Evolutionary conservation across 192 early-diverging fungal genomes (phyloP).

Genomic region (Backusella mclennaniae): DNA sequence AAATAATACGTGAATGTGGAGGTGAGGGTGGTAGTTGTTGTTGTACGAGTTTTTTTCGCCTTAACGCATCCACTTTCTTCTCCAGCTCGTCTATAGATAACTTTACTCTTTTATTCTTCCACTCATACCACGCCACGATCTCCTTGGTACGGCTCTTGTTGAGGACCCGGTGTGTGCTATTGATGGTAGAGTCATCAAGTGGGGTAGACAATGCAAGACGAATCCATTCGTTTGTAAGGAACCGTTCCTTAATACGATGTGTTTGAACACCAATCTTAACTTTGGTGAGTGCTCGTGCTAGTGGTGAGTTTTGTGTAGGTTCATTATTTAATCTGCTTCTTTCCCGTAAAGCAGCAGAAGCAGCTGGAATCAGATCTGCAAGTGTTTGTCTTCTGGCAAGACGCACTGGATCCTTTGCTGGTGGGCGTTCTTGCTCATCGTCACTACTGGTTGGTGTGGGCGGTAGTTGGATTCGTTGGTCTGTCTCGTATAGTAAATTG

Average conservation of each 20-base stretch:
- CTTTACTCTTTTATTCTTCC: conserved; percentile 19
- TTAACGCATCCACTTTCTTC: conserved; percentile 24
- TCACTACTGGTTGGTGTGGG: conserved; percentile 1
- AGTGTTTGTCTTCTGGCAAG: conserved; percentile 17
- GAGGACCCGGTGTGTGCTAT: background rate
- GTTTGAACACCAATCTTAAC: conserved; percentile 31
- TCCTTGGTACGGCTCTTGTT: conserved; percentile 25
- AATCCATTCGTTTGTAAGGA: conserved; percentile 36
- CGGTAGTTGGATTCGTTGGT: background rate
- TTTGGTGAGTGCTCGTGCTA: conserved; percentile 23
- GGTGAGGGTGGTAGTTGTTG: background rate
- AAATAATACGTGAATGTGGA: background rate
- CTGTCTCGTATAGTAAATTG: background rate
- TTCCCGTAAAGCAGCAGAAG: conserved; percentile 22
- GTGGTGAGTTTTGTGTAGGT: conserved; percentile 10
- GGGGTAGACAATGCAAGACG: conserved; percentile 26
- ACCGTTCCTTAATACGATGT: conserved; percentile 26
- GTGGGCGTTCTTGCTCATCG: background rate
- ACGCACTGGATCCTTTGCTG: background rate
- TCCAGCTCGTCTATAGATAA: conserved; percentile 25
- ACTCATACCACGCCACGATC: conserved; percentile 37
- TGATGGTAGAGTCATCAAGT: conserved; percentile 24
- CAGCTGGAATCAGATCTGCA: conserved; percentile 27
- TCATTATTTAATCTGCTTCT: background rate
- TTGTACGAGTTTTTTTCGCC: conserved; percentile 9